Evolutionary conservation across 2,329 filamentous ascomycete genomes (phyloP).

Genomic region (Apiospora koreana): DNA sequence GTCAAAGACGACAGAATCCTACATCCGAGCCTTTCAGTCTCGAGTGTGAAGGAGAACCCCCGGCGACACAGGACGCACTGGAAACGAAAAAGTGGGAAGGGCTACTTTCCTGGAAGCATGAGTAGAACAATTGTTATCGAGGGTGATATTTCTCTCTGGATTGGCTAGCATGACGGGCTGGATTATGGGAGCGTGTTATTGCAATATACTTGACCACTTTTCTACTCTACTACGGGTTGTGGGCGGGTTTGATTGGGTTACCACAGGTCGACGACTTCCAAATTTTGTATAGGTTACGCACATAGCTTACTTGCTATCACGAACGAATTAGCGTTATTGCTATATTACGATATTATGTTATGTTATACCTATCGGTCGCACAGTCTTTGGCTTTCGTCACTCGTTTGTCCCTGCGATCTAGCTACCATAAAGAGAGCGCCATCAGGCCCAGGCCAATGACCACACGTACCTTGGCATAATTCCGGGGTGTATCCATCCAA

Average conservation of each 20-base stretch:
- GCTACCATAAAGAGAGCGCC: background rate
- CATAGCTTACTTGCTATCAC: background rate
- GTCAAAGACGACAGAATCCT: conserved; percentile 12
- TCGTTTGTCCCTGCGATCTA: background rate
- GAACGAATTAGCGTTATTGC: background rate
- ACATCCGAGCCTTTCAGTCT: background rate
- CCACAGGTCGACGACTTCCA: background rate
- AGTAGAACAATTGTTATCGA: conserved; percentile 7
- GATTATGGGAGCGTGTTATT: background rate
- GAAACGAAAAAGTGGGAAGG: background rate
- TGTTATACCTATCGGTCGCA: too few relatives aligned
- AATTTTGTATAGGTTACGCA: background rate
- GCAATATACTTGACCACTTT: background rate
- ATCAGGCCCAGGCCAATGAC: background rate
- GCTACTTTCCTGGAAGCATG: background rate
- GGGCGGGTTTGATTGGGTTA: background rate
- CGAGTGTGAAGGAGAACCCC: background rate
- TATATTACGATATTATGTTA: background rate
- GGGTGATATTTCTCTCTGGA: conserved; percentile 1
- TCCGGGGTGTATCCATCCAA: too few relatives aligned
- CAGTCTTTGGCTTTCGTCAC: background rate
- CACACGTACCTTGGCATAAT: background rate
- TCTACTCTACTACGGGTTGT: background rate
- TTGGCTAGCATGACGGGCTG: background rate
- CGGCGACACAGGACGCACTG: conserved; percentile 8